Evolutionary conservation across 169 alveolate species (phyloP), one percentile per base, ranked within the genome.

Genomic region (Plasmodium ovale): DNA sequence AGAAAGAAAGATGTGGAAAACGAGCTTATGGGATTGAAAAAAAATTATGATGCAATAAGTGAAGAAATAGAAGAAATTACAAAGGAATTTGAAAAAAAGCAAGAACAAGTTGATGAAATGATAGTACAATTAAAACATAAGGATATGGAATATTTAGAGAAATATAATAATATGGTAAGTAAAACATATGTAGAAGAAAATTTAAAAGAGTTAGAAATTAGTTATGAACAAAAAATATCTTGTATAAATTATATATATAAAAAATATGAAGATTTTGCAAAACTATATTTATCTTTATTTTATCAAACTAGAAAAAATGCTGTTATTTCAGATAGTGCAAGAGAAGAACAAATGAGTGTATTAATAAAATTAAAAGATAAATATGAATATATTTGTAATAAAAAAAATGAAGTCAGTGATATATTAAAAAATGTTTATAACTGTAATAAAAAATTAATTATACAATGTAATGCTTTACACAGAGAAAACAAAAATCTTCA

Each of bases 101-200:
- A 79, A 16, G 89, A 79, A 51, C 89, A 79, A 79, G 71, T 79
- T 21, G 89, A 79, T 51, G 89, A 79, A 79, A 79, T 79, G 89
- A 79, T 79, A 29, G 21, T 64, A 5, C 89, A 79, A 64, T 64
- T 79, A 79, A 79, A 79, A 58, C 62, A 79, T 27, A 79, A 79
- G 27, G 89, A 79, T 21, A 33, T 62, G n/a, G 89, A 79, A 35
- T 62, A 53, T 1, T 39, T 79, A 9, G 79, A 79, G 23, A 79
- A 79, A 42, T 64, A 64, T 25, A 79, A 64, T 47, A 79, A 79
- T 29, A 31, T 21, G 33, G 47, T 79, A 33, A 79, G 39, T 21
- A 79, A 64, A 64, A 44, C 35, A 5, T 79, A 51, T 39, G 82
- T 65, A 25, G 89, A 79, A 64, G 69, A 79, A 3, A 79, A 79